These are phyloP conservation scores for Hortaea werneckii DNA, from an alignment of 2,329 filamentous ascomycete species.

Conservation along the genomic window DNA sequence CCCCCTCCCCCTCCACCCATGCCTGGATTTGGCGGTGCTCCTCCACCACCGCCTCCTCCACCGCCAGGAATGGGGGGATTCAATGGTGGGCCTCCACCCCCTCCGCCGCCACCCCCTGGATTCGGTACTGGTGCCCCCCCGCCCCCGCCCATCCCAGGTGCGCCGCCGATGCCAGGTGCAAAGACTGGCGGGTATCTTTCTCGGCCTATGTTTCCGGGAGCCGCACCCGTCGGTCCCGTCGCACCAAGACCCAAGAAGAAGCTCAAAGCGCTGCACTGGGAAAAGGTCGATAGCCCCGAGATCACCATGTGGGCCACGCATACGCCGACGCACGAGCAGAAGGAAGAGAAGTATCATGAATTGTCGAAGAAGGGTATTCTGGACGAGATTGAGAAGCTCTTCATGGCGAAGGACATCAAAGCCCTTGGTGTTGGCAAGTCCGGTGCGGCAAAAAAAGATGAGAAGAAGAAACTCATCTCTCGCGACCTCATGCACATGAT, in stretches of 20 bases:
- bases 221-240: constrained; percentile 57
- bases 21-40: constrained; percentile 33
- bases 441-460: constrained; percentile 61
- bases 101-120: constrained; percentile 38
- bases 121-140: constrained; percentile 34
- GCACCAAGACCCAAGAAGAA: constrained; percentile 95
- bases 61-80: constrained; percentile 34
- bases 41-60: constrained; percentile 36
- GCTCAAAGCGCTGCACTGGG: constrained; percentile 98
- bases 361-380: constrained; percentile 89
- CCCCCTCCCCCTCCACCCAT: constrained; percentile 39
- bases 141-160: constrained; percentile 37
- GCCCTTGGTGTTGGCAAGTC: constrained; percentile 60
- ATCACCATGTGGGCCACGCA: constrained; percentile 89
- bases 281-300: constrained; percentile 88
- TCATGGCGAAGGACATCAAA: constrained; percentile 95
- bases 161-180: constrained; percentile 48
- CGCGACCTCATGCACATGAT: constrained; percentile 81
- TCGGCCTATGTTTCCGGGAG: constrained; percentile 47
- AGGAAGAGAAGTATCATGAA: constrained; percentile 92
- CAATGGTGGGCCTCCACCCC: constrained; percentile 34
- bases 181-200: constrained; percentile 64
- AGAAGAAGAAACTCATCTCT: constrained; percentile 96
- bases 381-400: constrained; percentile 94
- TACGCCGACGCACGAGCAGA: constrained; percentile 72